phyloP scores from a whole-genome alignment of 257 asterid species.

The Scutellaria baicalensis region DNA sequence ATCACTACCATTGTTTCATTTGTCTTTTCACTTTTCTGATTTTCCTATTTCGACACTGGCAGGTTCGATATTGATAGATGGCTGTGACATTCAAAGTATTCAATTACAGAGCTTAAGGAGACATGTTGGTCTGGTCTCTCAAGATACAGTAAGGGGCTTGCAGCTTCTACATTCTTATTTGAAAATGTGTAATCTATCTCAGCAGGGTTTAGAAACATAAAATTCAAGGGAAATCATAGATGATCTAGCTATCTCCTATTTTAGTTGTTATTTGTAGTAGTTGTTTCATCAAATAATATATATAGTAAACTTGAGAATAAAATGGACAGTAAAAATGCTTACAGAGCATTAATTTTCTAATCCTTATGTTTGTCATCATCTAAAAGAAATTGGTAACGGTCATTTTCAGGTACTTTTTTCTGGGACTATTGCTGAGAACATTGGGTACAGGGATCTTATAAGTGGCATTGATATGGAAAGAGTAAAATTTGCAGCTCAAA shows the following conservation, averaged over 20 bases:
- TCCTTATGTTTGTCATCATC: background rate
- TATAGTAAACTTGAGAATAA: too few species aligned
- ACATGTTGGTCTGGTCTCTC: conserved; percentile 82
- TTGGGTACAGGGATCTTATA: conserved; percentile 77
- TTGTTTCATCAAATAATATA: background rate
- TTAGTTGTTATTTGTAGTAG: background rate
- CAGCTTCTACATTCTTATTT: background rate
- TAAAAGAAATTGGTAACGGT: background rate
- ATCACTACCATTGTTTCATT: background rate
- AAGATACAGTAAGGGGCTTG: conserved; percentile 60
- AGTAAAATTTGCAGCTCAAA: conserved; percentile 70
- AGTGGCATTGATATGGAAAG: conserved; percentile 66
- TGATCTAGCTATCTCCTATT: too few species aligned
- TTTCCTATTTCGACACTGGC: conserved; percentile 12
- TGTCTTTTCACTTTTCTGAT: background rate
- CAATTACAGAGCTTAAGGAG: conserved; percentile 67
- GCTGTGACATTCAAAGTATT: conserved; percentile 48
- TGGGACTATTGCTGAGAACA: conserved; percentile 85
- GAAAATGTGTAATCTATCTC: background rate
- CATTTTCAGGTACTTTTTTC: conserved; percentile 62
- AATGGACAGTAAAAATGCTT: too few species aligned
- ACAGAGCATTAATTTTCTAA: too few species aligned
- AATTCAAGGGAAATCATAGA: background rate
- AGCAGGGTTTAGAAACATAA: background rate
- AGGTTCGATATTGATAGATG: conserved; percentile 73